phyloP scores from a whole-genome alignment of 192 early-diverging fungal genomes.

The Phlyctochytrium planicorne region DNA sequence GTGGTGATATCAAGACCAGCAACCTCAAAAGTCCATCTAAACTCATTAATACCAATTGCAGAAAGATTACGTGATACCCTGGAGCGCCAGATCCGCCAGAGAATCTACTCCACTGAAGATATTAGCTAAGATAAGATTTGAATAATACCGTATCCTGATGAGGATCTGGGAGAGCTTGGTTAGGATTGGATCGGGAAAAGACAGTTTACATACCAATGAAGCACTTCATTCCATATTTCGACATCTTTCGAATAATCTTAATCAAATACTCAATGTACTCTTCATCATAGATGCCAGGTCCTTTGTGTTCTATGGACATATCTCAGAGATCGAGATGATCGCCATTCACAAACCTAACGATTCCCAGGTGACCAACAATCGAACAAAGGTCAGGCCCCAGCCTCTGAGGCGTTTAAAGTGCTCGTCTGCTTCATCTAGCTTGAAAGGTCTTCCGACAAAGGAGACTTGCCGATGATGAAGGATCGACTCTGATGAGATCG shows the following conservation, averaged over 20 bases:
- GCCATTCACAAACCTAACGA: conserved; percentile 42
- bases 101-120: conserved; percentile 51
- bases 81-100: conserved; percentile 84
- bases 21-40: conserved; percentile 79
- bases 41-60: not conserved
- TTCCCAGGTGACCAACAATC: conserved; percentile 81
- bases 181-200: not conserved
- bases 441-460: conserved; percentile 78
- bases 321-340: not conserved
- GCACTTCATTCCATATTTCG: conserved; percentile 75
- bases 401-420: conserved; percentile 69
- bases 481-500: conserved; percentile 55
- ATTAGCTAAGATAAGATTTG: conserved; percentile 8
- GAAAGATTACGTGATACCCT: conserved; percentile 20
- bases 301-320: conserved; percentile 57
- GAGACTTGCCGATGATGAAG: conserved; percentile 73
- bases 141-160: conserved; percentile 75
- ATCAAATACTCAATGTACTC: conserved; percentile 77
- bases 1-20: conserved; percentile 70
- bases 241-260: conserved; percentile 61
- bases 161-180: conserved; percentile 53
- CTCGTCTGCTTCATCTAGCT: conserved; percentile 68
- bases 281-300: conserved; percentile 82
- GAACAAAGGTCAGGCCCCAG: conserved; percentile 82
- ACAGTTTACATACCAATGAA: conserved; percentile 53